Conservation (phyloP, 768 basidiomycete genomes). For the Mycena vulgaris region DNA sequence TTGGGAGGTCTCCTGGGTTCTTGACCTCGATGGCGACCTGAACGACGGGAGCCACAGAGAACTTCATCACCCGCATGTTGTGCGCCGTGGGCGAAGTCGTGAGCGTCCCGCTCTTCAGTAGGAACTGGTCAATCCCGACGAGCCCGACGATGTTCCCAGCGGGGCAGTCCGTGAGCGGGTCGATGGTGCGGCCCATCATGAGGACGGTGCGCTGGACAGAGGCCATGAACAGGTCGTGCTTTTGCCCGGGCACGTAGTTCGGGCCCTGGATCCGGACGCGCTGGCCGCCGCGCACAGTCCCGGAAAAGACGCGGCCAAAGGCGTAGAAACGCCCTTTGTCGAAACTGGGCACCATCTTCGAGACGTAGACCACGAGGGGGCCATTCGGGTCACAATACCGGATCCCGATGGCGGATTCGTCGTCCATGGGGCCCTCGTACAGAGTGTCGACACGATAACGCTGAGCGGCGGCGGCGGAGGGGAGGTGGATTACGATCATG, state of each 20-base stretch:
- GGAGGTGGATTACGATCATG: conserved; percentile 99
- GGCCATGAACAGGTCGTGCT: conserved; percentile 98
- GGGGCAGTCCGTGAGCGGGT: conserved; percentile 99
- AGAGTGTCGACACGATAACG: conserved; percentile 99
- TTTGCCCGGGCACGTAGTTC: conserved; percentile 98
- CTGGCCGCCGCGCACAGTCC: conserved; percentile 96
- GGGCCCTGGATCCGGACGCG: conserved; percentile 99
- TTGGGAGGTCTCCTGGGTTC: conserved; percentile 98
- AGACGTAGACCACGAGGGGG: conserved; percentile 97
- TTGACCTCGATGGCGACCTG: conserved; percentile 99
- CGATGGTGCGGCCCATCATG: conserved; percentile 99
- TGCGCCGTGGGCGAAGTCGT: conserved; percentile 98
- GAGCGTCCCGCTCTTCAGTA: conserved; percentile 98
- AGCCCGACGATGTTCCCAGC: conserved; percentile 99
- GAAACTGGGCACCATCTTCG: conserved; percentile 99
- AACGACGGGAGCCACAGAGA: conserved; percentile 99
- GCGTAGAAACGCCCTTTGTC: conserved; percentile 99
- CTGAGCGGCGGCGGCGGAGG: conserved; percentile 97
- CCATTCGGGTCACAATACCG: conserved; percentile 97
- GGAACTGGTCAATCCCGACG: conserved; percentile 99
- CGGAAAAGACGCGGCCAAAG: conserved; percentile 99
- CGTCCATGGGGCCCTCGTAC: conserved; percentile 99
- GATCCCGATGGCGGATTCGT: conserved; percentile 98
- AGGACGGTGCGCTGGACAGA: conserved; percentile 98
- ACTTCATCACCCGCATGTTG: conserved; percentile 99